phyloP scores from a whole-genome alignment of 2,329 filamentous ascomycete species.

The Venturia aucupariae region DNA sequence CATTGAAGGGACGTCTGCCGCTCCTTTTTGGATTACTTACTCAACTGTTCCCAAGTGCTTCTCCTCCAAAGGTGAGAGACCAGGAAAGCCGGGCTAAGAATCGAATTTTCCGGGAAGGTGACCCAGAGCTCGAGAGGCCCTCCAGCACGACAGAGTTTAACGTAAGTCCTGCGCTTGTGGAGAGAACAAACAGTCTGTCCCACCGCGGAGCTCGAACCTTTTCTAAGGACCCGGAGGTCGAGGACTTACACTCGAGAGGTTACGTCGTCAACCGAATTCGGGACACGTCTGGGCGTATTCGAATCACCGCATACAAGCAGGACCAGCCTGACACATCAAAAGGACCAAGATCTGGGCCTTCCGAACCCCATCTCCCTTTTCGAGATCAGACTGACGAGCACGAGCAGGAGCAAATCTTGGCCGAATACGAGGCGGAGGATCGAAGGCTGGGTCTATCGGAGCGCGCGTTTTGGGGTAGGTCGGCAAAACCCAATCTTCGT shows the following conservation, averaged over 20 bases:
- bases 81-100: not conserved
- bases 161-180: not conserved
- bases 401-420: not conserved
- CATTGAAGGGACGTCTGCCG: not conserved
- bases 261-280: not conserved
- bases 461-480: not conserved
- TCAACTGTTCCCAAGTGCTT: not conserved
- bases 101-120: not conserved
- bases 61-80: not conserved
- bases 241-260: not conserved
- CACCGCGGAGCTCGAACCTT: not conserved
- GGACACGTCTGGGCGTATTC: not conserved
- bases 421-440: not conserved
- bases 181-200: not conserved
- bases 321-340: not conserved
- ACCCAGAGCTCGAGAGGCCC: not conserved
- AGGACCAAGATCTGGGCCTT: not conserved
- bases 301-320: not conserved
- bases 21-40: not conserved
- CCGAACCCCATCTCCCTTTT: not conserved
- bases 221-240: not conserved
- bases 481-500: not conserved
- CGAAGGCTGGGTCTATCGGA: not conserved
- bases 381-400: not conserved
- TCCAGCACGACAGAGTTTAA: constrained; percentile 5